A percentile compares a stretch with the other conserved stretches of the same genome.
These are phyloP conservation scores for Strobilomyces echinocephalus DNA, from an alignment of 768 basidiomycete genomes.

Conservation along the genomic window DNA sequence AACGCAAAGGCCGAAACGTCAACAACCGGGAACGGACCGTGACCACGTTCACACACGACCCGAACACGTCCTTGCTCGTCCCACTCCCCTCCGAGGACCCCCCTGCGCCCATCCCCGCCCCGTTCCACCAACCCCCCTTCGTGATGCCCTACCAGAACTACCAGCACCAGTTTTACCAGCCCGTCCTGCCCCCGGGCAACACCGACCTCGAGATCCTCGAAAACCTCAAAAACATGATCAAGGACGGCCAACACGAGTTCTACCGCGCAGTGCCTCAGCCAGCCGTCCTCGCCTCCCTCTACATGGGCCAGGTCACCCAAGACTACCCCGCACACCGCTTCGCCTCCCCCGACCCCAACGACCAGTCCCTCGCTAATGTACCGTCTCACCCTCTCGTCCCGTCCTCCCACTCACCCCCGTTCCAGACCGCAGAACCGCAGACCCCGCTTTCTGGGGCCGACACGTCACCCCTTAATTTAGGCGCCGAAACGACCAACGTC, in stretches of 20 bases:
- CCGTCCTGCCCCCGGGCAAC: slow-evolving; percentile 47
- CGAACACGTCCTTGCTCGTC: slow-evolving; percentile 49
- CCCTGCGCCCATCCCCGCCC: slow-evolving; percentile 35
- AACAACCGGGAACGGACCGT: slow-evolving; percentile 64
- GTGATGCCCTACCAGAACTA: slow-evolving; percentile 36
- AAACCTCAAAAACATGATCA: slow-evolving; percentile 69
- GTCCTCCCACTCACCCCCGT: slow-evolving; percentile 11
- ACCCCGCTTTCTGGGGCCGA: slow-evolving; percentile 25
- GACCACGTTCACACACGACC: slow-evolving; percentile 58
- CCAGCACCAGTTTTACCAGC: slow-evolving; percentile 26
- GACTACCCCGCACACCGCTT: slow-evolving; percentile 11
- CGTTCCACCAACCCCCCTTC: slow-evolving; percentile 37
- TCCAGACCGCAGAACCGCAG: slow-evolving; percentile 22
- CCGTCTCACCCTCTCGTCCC: slow-evolving; percentile 16
- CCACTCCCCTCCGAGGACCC: slow-evolving; percentile 51
- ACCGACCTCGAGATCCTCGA: slow-evolving; percentile 71
- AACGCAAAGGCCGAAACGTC: slow-evolving; percentile 51
- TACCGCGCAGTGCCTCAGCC: slow-evolving; percentile 67
- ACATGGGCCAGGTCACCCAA: slow-evolving; percentile 46
- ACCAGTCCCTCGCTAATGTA: slow-evolving; percentile 29
- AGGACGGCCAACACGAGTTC: slow-evolving; percentile 65
- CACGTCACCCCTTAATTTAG: slow-evolving; percentile 20
- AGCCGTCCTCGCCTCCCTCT: slow-evolving; percentile 56
- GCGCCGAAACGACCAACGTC: slow-evolving; percentile 15
- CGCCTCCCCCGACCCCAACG: slow-evolving; percentile 12